These are phyloP conservation scores for Ogataea wickerhamii DNA, from an alignment of 805 yeast genomes.

Conservation along the genomic window DNA sequence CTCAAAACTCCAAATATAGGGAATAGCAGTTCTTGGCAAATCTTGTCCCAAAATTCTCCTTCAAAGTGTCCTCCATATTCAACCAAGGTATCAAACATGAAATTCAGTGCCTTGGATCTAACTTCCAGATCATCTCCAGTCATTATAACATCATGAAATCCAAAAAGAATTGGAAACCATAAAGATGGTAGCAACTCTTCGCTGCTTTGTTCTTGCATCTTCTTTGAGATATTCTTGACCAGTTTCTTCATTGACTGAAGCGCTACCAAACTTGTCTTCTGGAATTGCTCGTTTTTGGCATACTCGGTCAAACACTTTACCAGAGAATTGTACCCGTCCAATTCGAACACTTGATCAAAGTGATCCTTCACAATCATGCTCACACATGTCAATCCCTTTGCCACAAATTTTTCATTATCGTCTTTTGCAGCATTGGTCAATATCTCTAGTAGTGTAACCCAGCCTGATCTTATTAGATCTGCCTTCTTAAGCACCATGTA, in stretches of 20 bases:
- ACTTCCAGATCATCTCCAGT: constrained; percentile 92
- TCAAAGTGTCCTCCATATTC: constrained; percentile 77
- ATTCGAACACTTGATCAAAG: constrained; percentile 58
- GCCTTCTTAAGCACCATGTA: constrained; percentile 81
- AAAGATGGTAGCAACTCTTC: constrained; percentile 47
- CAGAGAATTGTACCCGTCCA: constrained; percentile 65
- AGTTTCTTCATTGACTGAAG: constrained; percentile 67
- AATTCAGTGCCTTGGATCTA: constrained; percentile 80
- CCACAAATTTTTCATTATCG: constrained; percentile 54
- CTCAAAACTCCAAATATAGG: constrained; percentile 85
- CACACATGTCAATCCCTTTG: constrained; percentile 60
- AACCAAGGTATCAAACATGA: constrained; percentile 75
- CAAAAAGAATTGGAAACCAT: constrained; percentile 85
- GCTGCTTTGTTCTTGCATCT: constrained; percentile 23
- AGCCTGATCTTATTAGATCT: constrained; percentile 78
- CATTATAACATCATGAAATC: constrained; percentile 88
- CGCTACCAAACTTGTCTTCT: constrained; percentile 75
- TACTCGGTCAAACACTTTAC: constrained; percentile 74
- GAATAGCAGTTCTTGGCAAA: constrained; percentile 75
- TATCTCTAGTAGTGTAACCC: constrained; percentile 85
- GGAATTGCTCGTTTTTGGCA: constrained; percentile 81
- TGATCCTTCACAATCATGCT: constrained; percentile 59
- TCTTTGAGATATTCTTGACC: constrained; percentile 54
- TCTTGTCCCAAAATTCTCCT: constrained; percentile 73
- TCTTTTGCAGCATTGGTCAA: constrained; percentile 70